Evolutionary conservation across 441 rosid species (phyloP).

Genomic region (Populus hybrid): DNA sequence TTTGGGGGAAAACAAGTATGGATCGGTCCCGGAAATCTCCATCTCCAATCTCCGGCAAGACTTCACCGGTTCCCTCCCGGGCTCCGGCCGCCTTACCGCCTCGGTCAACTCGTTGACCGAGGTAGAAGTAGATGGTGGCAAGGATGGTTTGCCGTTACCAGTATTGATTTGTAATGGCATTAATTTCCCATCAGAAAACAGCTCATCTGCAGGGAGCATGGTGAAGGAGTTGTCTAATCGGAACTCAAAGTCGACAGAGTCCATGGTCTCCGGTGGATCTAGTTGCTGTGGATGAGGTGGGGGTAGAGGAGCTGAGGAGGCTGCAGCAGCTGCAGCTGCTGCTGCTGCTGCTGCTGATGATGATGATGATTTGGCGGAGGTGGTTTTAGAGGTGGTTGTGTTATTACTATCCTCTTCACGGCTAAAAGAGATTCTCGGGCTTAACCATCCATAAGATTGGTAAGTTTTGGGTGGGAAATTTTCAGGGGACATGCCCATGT

Average conservation of each 20-base stretch:
- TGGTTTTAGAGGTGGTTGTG: conserved; percentile 13
- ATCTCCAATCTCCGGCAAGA: conserved; percentile 38
- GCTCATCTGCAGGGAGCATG: conserved; percentile 90
- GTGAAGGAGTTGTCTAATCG: conserved; percentile 62
- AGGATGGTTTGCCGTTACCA: conserved; percentile 8
- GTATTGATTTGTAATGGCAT: conserved; percentile 56
- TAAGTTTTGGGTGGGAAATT: conserved; percentile 32
- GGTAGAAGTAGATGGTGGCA: not conserved
- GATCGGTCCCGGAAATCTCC: conserved; percentile 44
- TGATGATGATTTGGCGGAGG: no score
- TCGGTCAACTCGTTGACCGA: conserved; percentile 20
- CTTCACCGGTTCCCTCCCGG: conserved; percentile 8
- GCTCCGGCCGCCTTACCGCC: conserved; percentile 26
- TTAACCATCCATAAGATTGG: conserved; percentile 47
- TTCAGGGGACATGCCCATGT: conserved; percentile 48
- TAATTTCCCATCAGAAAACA: conserved; percentile 78
- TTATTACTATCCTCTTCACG: conserved; percentile 36
- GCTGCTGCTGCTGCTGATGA: not conserved
- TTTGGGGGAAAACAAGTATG: conserved; percentile 60
- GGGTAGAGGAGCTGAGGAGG: not conserved
- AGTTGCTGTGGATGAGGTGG: not conserved
- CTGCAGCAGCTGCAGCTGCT: not conserved
- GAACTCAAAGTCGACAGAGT: conserved; percentile 72
- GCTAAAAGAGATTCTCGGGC: conserved; percentile 52
- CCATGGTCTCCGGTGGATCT: conserved; percentile 36